Evolutionary conservation across 2,329 filamentous ascomycete species (phyloP).

Genomic region (Didymella lethalis): DNA sequence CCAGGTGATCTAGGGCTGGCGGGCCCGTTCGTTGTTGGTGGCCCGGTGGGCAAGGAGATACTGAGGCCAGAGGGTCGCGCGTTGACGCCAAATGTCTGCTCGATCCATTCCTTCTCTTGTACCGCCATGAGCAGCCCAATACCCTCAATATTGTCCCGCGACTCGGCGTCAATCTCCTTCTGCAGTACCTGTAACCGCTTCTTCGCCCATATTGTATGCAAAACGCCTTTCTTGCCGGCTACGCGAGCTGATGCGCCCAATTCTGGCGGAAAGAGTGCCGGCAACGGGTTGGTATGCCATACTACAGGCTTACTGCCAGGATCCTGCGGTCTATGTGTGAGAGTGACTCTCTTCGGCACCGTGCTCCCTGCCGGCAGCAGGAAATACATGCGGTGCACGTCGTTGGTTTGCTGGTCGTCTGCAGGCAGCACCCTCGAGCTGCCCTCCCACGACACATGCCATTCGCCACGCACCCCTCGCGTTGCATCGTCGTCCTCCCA

Average conservation of each 20-base stretch:
- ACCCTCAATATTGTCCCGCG: conserved; percentile 77
- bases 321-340: conserved; percentile 62
- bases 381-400: conserved; percentile 76
- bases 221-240: conserved; percentile 77
- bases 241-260: conserved; percentile 71
- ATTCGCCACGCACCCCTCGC: conserved; percentile 61
- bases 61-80: conserved; percentile 53
- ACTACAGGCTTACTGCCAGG: conserved; percentile 54
- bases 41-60: conserved; percentile 47
- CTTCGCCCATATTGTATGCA: conserved; percentile 92
- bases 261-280: conserved; percentile 83
- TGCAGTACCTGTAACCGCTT: conserved; percentile 78
- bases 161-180: conserved; percentile 77
- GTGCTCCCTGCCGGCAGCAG: conserved; percentile 75
- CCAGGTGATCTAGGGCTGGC: conserved; percentile 68
- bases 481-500: conserved; percentile 73
- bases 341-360: conserved; percentile 75
- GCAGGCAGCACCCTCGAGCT: conserved; percentile 76
- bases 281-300: conserved; percentile 77
- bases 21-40: conserved; percentile 62
- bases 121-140: conserved; percentile 84
- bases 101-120: conserved; percentile 85
- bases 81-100: conserved; percentile 75
- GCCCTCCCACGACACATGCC: conserved; percentile 85
- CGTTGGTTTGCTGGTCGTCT: conserved; percentile 61